Evolutionary conservation across 169 alveolate species (phyloP), one percentile per base, ranked within the genome.

Genomic region (Plasmodium berghei): DNA sequence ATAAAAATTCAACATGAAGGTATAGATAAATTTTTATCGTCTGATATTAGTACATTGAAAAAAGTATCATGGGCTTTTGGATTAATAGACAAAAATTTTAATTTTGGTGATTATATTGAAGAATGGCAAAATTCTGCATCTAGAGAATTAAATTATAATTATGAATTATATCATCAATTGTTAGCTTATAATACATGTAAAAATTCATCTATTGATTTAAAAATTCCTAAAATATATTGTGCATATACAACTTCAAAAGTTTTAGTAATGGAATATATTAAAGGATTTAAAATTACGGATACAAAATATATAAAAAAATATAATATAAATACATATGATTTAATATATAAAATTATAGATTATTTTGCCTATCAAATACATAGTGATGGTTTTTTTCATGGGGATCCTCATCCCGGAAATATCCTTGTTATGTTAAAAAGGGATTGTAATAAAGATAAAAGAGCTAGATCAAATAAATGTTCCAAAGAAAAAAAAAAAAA

Each of bases 381-480:
- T 66, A 77, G 77, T 49, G 90, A 77, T 52, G 98, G 98, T 12
- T 93, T 92, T 71, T 95, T 96, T 61, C 98, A 96, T 77, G 97
- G 96, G n/a, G 98, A 96, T 62, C 98, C 98, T 1, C 98, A 96
- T 73, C 98, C 98, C 5, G 98, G 98, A 10, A 96, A 96, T 87
- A 86, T 96, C 16, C 92, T 94, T 24, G 96, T 96, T 20, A 92
- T 92, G 70, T 66, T 91, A 24, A 83, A 70, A 45, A 18, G 73
- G 3, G 24, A 8, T 10, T 40, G 49, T 18, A 28, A 26, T 8
- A 40, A 22, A 6, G 5, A 63, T 14, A 63, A 26, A 63, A 16
- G 0, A 9, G 42, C 40, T 16, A 22, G 10, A 12, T n/a, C 14
- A 0, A 20, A 58, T n/a, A 70, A 20, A n/a, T 16, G 5, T 14